These are phyloP conservation scores for Neostapfia colusana DNA, from an alignment of 176 grass and related monocot species.

Conservation along the genomic window DNA sequence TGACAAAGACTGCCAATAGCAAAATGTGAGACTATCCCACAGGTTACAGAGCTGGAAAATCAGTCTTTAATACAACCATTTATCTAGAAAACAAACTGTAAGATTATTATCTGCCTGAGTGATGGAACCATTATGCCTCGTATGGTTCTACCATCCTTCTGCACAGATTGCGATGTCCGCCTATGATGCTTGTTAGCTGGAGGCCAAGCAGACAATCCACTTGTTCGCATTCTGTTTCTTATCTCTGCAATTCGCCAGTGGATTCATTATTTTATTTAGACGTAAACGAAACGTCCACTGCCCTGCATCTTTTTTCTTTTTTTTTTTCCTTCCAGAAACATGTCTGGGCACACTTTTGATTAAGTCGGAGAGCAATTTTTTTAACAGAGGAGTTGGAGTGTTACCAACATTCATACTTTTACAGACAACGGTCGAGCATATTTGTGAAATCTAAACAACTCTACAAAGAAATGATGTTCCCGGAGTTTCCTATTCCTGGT, in stretches of 20 bases:
- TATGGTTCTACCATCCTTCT: background rate
- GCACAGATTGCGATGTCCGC: background rate
- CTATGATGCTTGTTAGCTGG: background rate
- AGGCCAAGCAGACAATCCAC: background rate
- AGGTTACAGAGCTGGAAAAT: too few relatives aligned
- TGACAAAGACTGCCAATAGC: conserved; percentile 20
- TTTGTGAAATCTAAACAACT: background rate
- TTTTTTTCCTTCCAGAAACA: background rate
- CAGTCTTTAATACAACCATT: too few relatives aligned
- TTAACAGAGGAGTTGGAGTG: background rate
- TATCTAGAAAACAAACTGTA: too few relatives aligned
- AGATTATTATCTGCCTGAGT: background rate
- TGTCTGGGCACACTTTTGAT: background rate
- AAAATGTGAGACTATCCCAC: conserved; percentile 16
- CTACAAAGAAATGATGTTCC: background rate
- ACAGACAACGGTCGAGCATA: background rate
- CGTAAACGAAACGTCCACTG: background rate
- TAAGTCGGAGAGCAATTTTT: too few relatives aligned
- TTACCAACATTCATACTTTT: background rate
- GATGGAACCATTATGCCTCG: background rate
- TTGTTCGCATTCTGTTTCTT: background rate
- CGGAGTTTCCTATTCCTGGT: background rate
- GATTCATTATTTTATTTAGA: background rate
- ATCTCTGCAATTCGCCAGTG: background rate
- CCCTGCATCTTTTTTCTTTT: background rate